Evolutionary conservation across 2,329 filamentous ascomycete genomes (phyloP).

Genomic region (Cladosporium cucumerinum): DNA sequence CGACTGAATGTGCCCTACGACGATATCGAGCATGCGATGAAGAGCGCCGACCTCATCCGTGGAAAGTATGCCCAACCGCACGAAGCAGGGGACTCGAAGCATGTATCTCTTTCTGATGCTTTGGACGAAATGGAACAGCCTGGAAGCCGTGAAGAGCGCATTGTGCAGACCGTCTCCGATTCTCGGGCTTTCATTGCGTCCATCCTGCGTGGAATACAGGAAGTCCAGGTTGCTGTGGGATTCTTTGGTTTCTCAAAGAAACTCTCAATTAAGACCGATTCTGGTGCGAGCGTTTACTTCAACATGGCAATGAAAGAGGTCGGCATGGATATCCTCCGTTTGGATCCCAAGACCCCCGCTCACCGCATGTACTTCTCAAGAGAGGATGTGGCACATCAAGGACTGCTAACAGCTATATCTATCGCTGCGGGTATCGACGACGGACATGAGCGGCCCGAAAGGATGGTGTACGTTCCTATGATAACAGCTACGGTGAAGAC

Average conservation of each 20-base stretch:
- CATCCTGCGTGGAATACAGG: slow-evolving; percentile 85
- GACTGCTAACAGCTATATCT: slow-evolving; percentile 84
- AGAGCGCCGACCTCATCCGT: slow-evolving; percentile 51
- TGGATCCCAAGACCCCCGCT: slow-evolving; percentile 88
- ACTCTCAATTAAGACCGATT: slow-evolving; percentile 64
- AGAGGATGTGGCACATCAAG: slow-evolving; percentile 91
- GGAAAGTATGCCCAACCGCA: slow-evolving; percentile 34
- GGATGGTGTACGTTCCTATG: slow-evolving; percentile 93
- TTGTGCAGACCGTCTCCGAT: slow-evolving; percentile 82
- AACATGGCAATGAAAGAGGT: slow-evolving; percentile 96
- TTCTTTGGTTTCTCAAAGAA: slow-evolving; percentile 83
- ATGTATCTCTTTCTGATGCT: slow-evolving; percentile 68
- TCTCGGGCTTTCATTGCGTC: slow-evolving; percentile 91
- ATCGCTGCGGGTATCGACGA: slow-evolving; percentile 90
- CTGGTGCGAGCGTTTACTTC: slow-evolving; percentile 69
- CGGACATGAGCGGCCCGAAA: slow-evolving; percentile 78
- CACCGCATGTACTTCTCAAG: slow-evolving; percentile 98
- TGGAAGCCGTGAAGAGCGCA: slow-evolving; percentile 62
- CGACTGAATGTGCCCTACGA: slow-evolving; percentile 88
- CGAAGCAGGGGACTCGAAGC: slow-evolving; percentile 36
- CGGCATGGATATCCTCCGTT: slow-evolving; percentile 83
- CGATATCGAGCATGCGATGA: slow-evolving; percentile 66
- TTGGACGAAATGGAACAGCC: slow-evolving; percentile 69
- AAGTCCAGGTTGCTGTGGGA: slow-evolving; percentile 92
- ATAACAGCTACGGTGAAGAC: slow-evolving; percentile 92